These are phyloP conservation scores for Exophiala oligosperma DNA, from an alignment of 2,329 filamentous ascomycete genomes.

Conservation along the genomic window DNA sequence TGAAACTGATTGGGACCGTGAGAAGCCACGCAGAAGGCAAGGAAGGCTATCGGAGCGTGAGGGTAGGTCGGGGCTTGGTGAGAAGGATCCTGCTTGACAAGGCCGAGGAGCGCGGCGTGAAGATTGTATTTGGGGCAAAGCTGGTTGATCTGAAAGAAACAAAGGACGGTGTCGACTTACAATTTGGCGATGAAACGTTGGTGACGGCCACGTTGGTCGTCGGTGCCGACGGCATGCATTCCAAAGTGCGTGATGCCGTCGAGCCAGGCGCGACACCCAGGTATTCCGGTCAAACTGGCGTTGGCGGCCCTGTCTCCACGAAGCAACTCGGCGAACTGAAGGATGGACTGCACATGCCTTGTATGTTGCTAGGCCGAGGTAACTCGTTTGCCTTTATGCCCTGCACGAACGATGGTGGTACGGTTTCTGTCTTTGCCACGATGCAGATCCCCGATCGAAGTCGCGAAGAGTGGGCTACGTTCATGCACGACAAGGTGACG, in stretches of 20 bases:
- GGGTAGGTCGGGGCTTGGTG: slow-evolving; percentile 22
- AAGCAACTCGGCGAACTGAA: slow-evolving; percentile 1
- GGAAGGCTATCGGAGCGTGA: slow-evolving; percentile 31
- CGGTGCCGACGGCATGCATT: slow-evolving; percentile 33
- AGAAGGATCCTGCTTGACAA: slow-evolving; percentile 16
- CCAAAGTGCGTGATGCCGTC: slow-evolving; percentile 18
- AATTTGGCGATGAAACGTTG: slow-evolving; percentile 15
- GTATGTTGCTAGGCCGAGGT: slow-evolving; percentile 20
- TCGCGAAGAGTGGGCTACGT: slow-evolving; percentile 23
- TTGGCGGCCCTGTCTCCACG: slow-evolving; percentile 14
- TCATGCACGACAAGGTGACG: slow-evolving; percentile 19
- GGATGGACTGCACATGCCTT: slow-evolving; percentile 19
- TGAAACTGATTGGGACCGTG: slow-evolving; percentile 14
- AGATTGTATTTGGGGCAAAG: slow-evolving; percentile 17
- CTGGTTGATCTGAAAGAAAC: slow-evolving; percentile 17
- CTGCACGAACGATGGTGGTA: slow-evolving; percentile 10
- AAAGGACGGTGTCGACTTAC: slow-evolving; percentile 9
- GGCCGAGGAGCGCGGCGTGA: slow-evolving; percentile 13
- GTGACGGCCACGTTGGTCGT: slow-evolving; percentile 29
- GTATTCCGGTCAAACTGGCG: slow-evolving; percentile 25
- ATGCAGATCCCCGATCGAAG: slow-evolving; percentile 20
- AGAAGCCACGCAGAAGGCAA: slow-evolving; percentile 33
- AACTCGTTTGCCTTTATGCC: slow-evolving; percentile 24
- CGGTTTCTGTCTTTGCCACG: slow-evolving; percentile 15
- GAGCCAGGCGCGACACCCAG: slow-evolving; percentile 13